These are phyloP conservation scores for Acanthamoeba castellanii DNA, from an alignment of 208 protist genomes.

Conservation along the genomic window DNA sequence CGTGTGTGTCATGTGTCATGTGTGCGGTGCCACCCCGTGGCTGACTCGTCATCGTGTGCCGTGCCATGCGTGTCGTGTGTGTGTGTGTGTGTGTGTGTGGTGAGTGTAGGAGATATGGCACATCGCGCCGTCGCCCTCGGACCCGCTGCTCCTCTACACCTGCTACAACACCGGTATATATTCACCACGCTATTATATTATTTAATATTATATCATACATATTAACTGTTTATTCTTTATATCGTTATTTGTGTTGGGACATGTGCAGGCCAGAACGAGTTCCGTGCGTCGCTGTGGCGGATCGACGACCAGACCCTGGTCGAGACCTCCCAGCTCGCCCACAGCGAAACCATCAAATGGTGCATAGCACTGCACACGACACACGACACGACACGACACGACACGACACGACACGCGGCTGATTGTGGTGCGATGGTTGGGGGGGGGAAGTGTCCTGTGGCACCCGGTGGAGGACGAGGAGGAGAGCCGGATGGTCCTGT, in stretches of 20 bases:
- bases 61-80: background rate
- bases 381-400: no score
- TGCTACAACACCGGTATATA: conserved; percentile 58
- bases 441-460: background rate
- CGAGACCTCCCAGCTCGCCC: background rate
- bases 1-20: no score
- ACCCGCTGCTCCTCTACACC: conserved; percentile 44
- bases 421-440: background rate
- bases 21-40: no score
- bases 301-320: conserved; percentile 4
- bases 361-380: background rate
- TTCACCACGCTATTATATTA: background rate
- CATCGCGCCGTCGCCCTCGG: conserved; percentile 37
- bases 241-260: no score
- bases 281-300: conserved; percentile 16
- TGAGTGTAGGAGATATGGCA: conserved; percentile 26
- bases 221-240: background rate
- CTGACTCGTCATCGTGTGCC: no score
- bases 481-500: conserved; percentile 22
- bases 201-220: no score
- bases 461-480: conserved; percentile 8
- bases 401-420: no score
- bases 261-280: conserved; percentile 21
- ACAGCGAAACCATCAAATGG: conserved; percentile 45
- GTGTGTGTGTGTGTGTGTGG: background rate